phyloP scores from a whole-genome alignment of 208 protist species.

The Hexamita inflata region DNA sequence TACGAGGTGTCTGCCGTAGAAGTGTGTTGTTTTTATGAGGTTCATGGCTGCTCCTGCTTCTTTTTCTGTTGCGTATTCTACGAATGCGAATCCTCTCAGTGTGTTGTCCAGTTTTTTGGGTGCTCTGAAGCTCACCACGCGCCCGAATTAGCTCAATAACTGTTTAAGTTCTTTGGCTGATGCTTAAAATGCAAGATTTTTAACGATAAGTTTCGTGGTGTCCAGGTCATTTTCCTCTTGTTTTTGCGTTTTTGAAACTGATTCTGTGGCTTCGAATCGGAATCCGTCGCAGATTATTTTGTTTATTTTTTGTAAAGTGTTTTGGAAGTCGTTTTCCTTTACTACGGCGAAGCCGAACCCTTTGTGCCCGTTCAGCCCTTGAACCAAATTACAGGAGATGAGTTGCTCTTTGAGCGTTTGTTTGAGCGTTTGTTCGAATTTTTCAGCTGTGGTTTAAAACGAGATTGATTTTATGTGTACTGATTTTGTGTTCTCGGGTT shows the following conservation, averaged over 20 bases:
- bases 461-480: conserved; percentile 3
- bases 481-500: background rate
- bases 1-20: conserved; percentile 39
- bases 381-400: background rate
- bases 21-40: conserved; percentile 20
- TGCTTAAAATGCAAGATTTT: conserved; percentile 38
- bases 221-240: background rate
- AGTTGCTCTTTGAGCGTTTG: background rate
- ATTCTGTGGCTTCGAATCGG: background rate
- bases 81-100: conserved; percentile 35
- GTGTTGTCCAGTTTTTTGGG: conserved; percentile 36
- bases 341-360: conserved; percentile 12
- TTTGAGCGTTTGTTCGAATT: background rate
- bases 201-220: conserved; percentile 32
- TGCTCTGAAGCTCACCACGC: conserved; percentile 26
- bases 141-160: conserved; percentile 22
- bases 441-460: conserved; percentile 10
- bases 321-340: background rate
- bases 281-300: background rate
- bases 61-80: conserved; percentile 33
- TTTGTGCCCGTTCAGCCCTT: background rate
- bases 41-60: conserved; percentile 27
- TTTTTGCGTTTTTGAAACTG: background rate
- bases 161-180: conserved; percentile 30
- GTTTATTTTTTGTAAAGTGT: background rate